Evolutionary conservation across 306 rosid species (phyloP).

Genomic region (Trifolium dubium): DNA sequence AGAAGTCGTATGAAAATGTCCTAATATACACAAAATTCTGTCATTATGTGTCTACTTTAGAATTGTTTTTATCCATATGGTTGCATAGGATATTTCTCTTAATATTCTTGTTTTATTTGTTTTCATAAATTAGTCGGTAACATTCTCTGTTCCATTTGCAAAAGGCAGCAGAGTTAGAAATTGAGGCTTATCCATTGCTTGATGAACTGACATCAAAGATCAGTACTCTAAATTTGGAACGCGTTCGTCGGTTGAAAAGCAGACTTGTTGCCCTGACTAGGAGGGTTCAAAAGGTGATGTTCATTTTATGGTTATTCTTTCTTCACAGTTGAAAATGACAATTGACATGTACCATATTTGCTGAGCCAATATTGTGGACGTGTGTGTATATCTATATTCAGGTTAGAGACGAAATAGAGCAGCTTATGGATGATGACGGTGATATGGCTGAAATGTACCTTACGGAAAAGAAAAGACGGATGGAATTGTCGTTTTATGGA

Average conservation of each 20-base stretch:
- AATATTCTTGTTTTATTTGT: constrained; percentile 35
- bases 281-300: constrained; percentile 94
- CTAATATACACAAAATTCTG: constrained; percentile 21
- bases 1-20: constrained; percentile 8
- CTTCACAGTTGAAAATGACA: constrained; percentile 34
- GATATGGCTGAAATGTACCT: constrained; percentile 99
- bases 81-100: constrained; percentile 25
- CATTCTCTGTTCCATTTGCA: constrained; percentile 40
- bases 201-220: constrained; percentile 97
- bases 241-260: constrained; percentile 94
- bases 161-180: constrained; percentile 97
- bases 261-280: constrained; percentile 98
- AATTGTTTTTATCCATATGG: constrained; percentile 1
- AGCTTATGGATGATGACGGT: constrained; percentile 99
- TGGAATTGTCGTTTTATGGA: constrained; percentile 82
- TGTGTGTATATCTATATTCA: constrained; percentile 43
- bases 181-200: constrained; percentile 90
- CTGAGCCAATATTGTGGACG: constrained; percentile 29
- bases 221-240: constrained; percentile 98
- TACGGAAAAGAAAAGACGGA: constrained; percentile 89
- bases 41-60: constrained; percentile 8
- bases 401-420: constrained; percentile 99
- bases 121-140: constrained; percentile 40
- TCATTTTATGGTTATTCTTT: constrained; percentile 38
- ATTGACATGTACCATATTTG: constrained; percentile 27